Evolutionary conservation across 2,329 filamentous ascomycete species (phyloP).

Genomic region (Davidsoniella australis): DNA sequence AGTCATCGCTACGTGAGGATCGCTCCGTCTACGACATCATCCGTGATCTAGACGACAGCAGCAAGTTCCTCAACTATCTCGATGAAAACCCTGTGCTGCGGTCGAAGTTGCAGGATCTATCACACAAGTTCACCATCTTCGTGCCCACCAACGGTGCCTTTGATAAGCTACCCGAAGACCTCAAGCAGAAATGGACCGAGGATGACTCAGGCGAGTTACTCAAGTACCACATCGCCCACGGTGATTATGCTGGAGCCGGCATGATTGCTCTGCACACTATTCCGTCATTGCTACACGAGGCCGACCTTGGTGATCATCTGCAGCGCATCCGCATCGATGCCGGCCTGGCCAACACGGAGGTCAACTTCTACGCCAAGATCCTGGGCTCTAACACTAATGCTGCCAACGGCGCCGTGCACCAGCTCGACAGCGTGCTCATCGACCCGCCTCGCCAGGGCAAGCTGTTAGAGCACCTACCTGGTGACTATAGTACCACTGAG

Average conservation of each 20-base stretch:
- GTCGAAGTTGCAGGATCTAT: constrained; percentile 53
- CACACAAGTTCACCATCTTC: constrained; percentile 61
- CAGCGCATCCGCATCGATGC: constrained; percentile 60
- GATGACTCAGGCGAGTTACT: constrained; percentile 37
- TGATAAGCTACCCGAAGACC: constrained; percentile 35
- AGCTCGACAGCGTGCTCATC: constrained; percentile 55
- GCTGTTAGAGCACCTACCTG: constrained; percentile 47
- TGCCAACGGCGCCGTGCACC: constrained; percentile 69
- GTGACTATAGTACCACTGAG: constrained; percentile 61
- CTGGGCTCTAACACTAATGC: constrained; percentile 47
- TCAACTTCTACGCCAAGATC: constrained; percentile 66
- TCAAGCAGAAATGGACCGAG: constrained; percentile 18
- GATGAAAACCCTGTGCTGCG: constrained; percentile 57
- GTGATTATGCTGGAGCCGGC: constrained; percentile 45
- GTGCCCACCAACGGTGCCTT: constrained; percentile 66
- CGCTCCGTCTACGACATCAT: constrained; percentile 14
- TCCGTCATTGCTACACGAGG: constrained; percentile 45
- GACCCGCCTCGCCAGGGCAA: constrained; percentile 49
- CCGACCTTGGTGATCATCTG: constrained; percentile 42
- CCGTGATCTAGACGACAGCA: constrained; percentile 15
- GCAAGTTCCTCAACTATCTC: constrained; percentile 9
- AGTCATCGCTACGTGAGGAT: background rate
- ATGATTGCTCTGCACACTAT: constrained; percentile 59
- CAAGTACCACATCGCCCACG: constrained; percentile 57
- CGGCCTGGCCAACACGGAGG: constrained; percentile 40